These are phyloP conservation scores for Rusavskia elegans DNA, from an alignment of 495 filamentous ascomycete species.

Conservation along the genomic window DNA sequence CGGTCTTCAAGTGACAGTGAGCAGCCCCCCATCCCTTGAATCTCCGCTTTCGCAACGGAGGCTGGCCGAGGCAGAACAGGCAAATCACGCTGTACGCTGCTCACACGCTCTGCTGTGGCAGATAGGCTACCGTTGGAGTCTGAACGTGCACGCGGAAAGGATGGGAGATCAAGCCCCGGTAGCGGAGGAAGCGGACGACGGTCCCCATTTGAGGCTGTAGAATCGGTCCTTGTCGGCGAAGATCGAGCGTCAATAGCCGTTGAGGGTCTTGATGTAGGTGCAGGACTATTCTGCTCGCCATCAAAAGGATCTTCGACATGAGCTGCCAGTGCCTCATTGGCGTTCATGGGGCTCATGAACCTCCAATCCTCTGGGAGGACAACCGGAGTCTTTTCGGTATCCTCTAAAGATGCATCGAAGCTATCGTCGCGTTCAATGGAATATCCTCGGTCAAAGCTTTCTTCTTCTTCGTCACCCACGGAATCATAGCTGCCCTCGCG, in stretches of 20 bases:
- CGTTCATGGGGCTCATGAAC: constrained; percentile 47
- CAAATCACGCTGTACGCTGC: constrained; percentile 40
- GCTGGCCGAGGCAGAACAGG: constrained; percentile 50
- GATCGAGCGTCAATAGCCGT: constrained; percentile 23
- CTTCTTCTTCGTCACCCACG: constrained; percentile 53
- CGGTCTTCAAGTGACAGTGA: constrained; percentile 71
- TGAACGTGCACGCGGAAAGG: constrained; percentile 21
- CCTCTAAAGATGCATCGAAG: constrained; percentile 85
- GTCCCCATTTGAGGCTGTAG: constrained; percentile 54
- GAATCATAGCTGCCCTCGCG: constrained; percentile 87
- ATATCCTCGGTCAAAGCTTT: constrained; percentile 54
- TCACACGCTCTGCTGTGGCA: constrained; percentile 46
- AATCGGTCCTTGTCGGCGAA: constrained; percentile 27
- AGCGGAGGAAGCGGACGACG: constrained; percentile 62
- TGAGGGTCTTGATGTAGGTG: constrained; percentile 30
- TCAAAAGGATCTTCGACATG: constrained; percentile 55
- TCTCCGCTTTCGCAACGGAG: constrained; percentile 50
- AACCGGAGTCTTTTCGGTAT: constrained; percentile 91
- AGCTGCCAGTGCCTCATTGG: constrained; percentile 33
- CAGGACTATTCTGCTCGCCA: constrained; percentile 43
- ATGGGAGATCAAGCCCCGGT: constrained; percentile 33
- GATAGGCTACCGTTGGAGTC: constrained; percentile 35
- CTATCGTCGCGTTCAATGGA: constrained; percentile 66
- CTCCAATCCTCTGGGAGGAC: constrained; percentile 94
- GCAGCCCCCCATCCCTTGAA: constrained; percentile 46